Base-by-base conservation (phyloP, 225 moss, liverwort and hornwort species). In the Lunularia cruciata region DNA sequence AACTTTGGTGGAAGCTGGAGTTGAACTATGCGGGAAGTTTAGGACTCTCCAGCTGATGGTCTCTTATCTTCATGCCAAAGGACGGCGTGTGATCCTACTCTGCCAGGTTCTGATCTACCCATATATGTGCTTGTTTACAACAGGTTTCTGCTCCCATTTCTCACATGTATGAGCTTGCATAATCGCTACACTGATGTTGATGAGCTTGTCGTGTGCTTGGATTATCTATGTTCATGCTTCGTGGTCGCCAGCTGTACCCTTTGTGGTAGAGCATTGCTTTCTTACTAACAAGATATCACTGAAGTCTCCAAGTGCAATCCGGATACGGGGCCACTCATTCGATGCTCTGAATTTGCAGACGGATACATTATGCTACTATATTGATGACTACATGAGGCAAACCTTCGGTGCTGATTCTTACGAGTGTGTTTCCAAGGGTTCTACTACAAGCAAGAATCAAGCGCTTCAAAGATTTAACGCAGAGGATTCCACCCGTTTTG, bases 401-500 rank as follows among this genome's bases (percentile, higher is more conserved):
- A 67, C 61, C 15, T 83, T 67, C 69, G 78, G 82, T 23, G 10
- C 62, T 23, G 72, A 83, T 25, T 67, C 82, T 14, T 83, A 63
- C 63, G 82, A 83, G 59, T 47, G 72, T 13, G 72, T 75, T n/a
- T 38, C 20, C 2, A 43, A 47, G 63, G 25, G 35, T 23, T 69
- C 78, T 58, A 61, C 71, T 48, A 13, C 5, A 19, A 39, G 39
- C 57, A 82, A 82, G 55, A 71, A 63, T 30, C 32, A 42, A 31
- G 75, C 78, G 16, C 49, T 60, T 32, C 71, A 78, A 63, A 75
- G 60, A 52, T 83, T 83, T 51, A 83, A 78, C 62, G 68, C 71
- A 28, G 73, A 77, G 60, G 75, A 83, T 62, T 78, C 82, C 12
- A 40, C 56, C 5, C 75, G 75, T 20, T 83, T 75, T 46, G 57